phyloP scores from a whole-genome alignment of 2,329 filamentous ascomycete genomes.

The Colletotrichum echinochloae region DNA sequence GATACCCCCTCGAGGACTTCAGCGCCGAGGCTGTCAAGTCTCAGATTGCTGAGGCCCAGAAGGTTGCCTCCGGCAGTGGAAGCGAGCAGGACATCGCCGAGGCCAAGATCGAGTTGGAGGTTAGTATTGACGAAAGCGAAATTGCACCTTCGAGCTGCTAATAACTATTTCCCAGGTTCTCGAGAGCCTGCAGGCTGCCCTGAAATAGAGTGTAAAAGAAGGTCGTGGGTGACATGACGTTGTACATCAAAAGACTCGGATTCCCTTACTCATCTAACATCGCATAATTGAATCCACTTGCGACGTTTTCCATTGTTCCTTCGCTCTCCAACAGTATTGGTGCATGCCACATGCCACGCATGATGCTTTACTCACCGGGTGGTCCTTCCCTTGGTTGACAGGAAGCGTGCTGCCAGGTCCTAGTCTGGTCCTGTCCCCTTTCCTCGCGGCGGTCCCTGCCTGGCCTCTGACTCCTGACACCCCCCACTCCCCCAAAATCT shows the following conservation, averaged over 20 bases:
- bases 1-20: constrained; percentile 94
- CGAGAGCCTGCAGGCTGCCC: constrained; percentile 82
- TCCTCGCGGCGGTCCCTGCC: constrained; percentile 8
- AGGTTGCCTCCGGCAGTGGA: constrained; percentile 89
- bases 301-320: constrained; percentile 37
- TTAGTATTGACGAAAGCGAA: constrained; percentile 55
- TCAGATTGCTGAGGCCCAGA: constrained; percentile 95
- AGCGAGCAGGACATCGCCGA: constrained; percentile 98
- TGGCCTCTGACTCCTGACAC: background rate
- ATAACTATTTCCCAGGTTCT: constrained; percentile 70
- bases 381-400: constrained; percentile 14
- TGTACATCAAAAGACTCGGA: constrained; percentile 56
- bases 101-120: constrained; percentile 99
- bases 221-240: constrained; percentile 48
- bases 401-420: background rate
- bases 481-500: background rate
- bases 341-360: constrained; percentile 20
- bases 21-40: constrained; percentile 88
- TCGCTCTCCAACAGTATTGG: background rate
- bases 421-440: constrained; percentile 2
- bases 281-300: constrained; percentile 43
- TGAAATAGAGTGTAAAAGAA: constrained; percentile 76
- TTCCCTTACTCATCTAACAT: constrained; percentile 42
- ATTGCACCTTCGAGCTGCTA: constrained; percentile 47
- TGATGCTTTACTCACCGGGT: constrained; percentile 10